Evolutionary conservation across 148 eudicot species (phyloP), one percentile per base, ranked within the genome.

Genomic region (Persicaria maculosa): DNA sequence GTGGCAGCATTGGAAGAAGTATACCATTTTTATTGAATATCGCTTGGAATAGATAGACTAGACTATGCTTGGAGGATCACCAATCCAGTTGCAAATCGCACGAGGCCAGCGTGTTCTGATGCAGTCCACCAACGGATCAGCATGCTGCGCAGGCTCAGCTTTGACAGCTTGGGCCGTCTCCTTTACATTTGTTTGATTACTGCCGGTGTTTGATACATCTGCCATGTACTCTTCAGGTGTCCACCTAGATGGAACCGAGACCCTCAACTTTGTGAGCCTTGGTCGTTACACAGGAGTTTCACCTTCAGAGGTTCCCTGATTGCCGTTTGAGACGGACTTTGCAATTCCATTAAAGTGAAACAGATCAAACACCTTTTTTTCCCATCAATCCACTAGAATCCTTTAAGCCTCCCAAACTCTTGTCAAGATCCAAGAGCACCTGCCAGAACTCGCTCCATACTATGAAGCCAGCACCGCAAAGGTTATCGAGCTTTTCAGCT

Each of bases 391-490:
- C 97, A 19, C 84, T 87, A 14, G 97, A 84, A 79, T 95, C 98
- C 80, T 90, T 95, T 19, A 95, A 71, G 4, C 98, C 98, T 17
- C 98, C 98, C 74, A 76, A 75, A 65, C 77, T 88, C 82, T 86
- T 90, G 84, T 95, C 98, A 22, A 92, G 75, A 76, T 92, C 96
- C 80, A 95, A 78, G 44, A 95, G 85, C 78, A 78, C 84, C 79
- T 92, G 98, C 97, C 93, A 90, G 72, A 92, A 95, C 83, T 95
- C 98, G 53, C 88, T 95, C 98, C 98, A 90, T 22, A 95, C 96
- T 15, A 95, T 88, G 77, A 92, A 92, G 50, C 97, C 98, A 14
- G 92, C 78, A 47, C 81, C 80, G 69, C 89, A 84, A 44, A 95
- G 91, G 44, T 81, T 80, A 75, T 92, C 88, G 43, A 90, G 77